Percentiles rank a stretch among this genome's conserved stretches.
Evolutionary conservation across 192 early-diverging fungal genomes (phyloP).

Genomic region (Coemansia asiatica): DNA sequence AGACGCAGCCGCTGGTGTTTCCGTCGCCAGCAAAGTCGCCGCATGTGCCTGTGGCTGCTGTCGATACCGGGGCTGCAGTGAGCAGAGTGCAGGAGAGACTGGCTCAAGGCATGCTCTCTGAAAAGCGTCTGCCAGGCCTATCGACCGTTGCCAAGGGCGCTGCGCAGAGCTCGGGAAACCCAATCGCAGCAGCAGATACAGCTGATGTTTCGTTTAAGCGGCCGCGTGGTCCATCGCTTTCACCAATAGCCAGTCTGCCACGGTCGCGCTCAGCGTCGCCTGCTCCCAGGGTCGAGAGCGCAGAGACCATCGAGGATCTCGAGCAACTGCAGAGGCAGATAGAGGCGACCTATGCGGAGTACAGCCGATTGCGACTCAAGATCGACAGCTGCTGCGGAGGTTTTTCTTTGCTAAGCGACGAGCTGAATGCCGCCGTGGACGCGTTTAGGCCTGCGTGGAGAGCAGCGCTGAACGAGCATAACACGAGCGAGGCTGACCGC

Average conservation of each 20-base stretch:
- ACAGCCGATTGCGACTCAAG: slow-evolving; percentile 39
- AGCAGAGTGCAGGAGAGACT: slow-evolving; percentile 41
- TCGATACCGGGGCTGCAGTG: slow-evolving; percentile 36
- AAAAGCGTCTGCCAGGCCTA: slow-evolving; percentile 7
- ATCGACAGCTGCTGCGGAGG: slow-evolving; percentile 28
- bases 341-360: slow-evolving; percentile 26
- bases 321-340: slow-evolving; percentile 18
- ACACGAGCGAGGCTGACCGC: slow-evolving; percentile 22
- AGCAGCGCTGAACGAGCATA: slow-evolving; percentile 1
- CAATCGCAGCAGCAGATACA: background rate
- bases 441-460: slow-evolving; percentile 5
- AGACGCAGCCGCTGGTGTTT: slow-evolving; percentile 8
- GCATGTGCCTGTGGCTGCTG: background rate
- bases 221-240: slow-evolving; percentile 36
- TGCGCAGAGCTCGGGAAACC: slow-evolving; percentile 6
- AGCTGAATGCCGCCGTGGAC: slow-evolving; percentile 18
- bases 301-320: slow-evolving; percentile 40
- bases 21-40: slow-evolving; percentile 5
- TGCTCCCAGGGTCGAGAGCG: background rate
- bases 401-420: slow-evolving; percentile 25
- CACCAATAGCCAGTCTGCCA: slow-evolving; percentile 20
- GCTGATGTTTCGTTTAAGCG: background rate
- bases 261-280: slow-evolving; percentile 22
- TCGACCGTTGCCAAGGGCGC: background rate
- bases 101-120: slow-evolving; percentile 19